These are phyloP conservation scores for Claviceps monticola DNA, from an alignment of 2,329 filamentous ascomycete species.

Conservation along the genomic window DNA sequence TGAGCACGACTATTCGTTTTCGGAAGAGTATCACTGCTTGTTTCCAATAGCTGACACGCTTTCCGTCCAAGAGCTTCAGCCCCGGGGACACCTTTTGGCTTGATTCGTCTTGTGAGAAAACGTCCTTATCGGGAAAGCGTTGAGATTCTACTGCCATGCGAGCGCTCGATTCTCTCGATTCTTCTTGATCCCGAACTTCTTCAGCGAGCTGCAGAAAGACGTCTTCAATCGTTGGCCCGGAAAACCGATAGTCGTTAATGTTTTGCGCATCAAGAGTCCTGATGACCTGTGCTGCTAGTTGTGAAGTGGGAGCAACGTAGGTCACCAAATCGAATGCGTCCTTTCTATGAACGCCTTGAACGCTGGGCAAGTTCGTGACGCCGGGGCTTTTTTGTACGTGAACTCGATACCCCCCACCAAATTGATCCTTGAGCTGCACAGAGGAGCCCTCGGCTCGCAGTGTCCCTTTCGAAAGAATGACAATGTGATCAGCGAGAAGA, in stretches of 20 bases:
- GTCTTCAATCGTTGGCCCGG: conserved; percentile 82
- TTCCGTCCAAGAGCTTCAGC: conserved; percentile 52
- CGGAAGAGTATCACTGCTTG: conserved; percentile 64
- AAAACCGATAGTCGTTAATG: conserved; percentile 68
- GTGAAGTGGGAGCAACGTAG: conserved; percentile 58
- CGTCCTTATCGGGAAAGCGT: conserved; percentile 12
- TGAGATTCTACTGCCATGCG: conserved; percentile 10
- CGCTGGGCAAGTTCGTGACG: conserved; percentile 30
- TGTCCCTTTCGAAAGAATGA: conserved; percentile 71
- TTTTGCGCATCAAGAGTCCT: conserved; percentile 50
- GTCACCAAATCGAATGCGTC: conserved; percentile 56
- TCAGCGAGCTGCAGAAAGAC: conserved; percentile 80
- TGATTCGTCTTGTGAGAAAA: conserved; percentile 9
- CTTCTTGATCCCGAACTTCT: conserved; percentile 49
- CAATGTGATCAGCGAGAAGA: conserved; percentile 76
- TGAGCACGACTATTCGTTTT: conserved; percentile 66
- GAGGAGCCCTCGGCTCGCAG: conserved; percentile 74
- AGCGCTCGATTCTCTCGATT: conserved; percentile 13
- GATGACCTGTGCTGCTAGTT: conserved; percentile 58
- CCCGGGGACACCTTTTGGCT: conserved; percentile 15
- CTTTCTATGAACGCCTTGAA: conserved; percentile 44
- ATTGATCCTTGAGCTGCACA: conserved; percentile 67
- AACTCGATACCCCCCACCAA: conserved; percentile 76
- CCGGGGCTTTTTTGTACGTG: conserved; percentile 50
- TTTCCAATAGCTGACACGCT: conserved; percentile 50